These are phyloP conservation scores for Tuber aestivum DNA, from an alignment of 495 filamentous ascomycete species.

Conservation along the genomic window DNA sequence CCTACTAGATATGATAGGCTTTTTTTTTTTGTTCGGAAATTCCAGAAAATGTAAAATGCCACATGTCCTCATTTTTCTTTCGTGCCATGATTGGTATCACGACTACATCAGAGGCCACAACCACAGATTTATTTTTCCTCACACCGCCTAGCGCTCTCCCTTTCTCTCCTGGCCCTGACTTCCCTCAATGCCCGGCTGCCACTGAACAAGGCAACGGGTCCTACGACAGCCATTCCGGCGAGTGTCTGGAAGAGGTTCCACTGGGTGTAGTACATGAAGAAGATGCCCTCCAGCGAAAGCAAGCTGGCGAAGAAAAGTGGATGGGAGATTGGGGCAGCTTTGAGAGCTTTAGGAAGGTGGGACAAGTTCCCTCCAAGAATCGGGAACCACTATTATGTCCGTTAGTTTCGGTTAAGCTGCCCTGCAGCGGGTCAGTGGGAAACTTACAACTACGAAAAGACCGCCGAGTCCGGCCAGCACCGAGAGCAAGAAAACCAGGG, in stretches of 20 bases:
- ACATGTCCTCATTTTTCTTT: slow-evolving; percentile 7
- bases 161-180: slow-evolving; percentile 78
- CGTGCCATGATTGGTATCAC: neutral
- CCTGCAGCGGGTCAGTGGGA: neutral
- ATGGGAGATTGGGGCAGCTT: slow-evolving; percentile 69
- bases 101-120: neutral
- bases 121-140: neutral
- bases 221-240: slow-evolving; percentile 62
- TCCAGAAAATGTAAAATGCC: slow-evolving; percentile 8
- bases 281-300: slow-evolving; percentile 78
- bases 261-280: slow-evolving; percentile 87
- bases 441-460: slow-evolving; percentile 63
- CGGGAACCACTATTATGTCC: slow-evolving; percentile 36
- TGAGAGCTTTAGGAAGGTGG: slow-evolving; percentile 67
- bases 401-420: neutral
- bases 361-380: slow-evolving; percentile 77
- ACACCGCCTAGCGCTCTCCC: slow-evolving; percentile 59
- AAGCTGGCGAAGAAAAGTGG: slow-evolving; percentile 76
- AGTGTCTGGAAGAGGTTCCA: slow-evolving; percentile 93
- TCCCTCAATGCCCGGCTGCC: slow-evolving; percentile 88
- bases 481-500: slow-evolving; percentile 65
- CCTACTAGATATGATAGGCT: neutral
- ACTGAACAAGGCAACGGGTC: slow-evolving; percentile 70
- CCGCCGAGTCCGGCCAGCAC: slow-evolving; percentile 66
- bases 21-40: slow-evolving; percentile 7